A percentile compares a stretch with the other conserved stretches of the same genome.
These are phyloP conservation scores for Tothia fuscella DNA, from an alignment of 2,329 filamentous ascomycete genomes.

Conservation along the genomic window DNA sequence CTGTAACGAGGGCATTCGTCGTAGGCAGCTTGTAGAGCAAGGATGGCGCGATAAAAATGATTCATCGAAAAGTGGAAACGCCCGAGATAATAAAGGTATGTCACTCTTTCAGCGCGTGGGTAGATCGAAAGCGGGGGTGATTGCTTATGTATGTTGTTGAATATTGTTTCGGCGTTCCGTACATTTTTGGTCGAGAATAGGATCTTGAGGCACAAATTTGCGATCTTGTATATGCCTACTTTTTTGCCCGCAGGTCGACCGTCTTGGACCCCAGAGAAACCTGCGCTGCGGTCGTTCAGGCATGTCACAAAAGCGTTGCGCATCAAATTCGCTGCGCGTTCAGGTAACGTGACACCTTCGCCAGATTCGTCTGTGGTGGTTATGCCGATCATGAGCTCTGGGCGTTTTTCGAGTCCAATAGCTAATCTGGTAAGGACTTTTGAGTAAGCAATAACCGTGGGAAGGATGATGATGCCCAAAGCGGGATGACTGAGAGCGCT, in stretches of 20 bases:
- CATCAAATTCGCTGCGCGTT: constrained; percentile 78
- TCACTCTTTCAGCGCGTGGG: constrained; percentile 75
- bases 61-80: constrained; percentile 79
- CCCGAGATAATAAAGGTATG: constrained; percentile 88
- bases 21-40: constrained; percentile 69
- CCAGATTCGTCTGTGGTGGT: constrained; percentile 43
- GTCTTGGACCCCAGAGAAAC: constrained; percentile 41
- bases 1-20: constrained; percentile 49
- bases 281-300: constrained; percentile 64
- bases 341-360: constrained; percentile 66
- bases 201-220: constrained; percentile 79
- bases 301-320: constrained; percentile 87
- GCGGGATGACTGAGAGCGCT: constrained; percentile 69
- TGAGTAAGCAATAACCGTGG: constrained; percentile 72
- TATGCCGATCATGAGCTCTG: constrained; percentile 57
- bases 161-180: constrained; percentile 74
- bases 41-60: constrained; percentile 66
- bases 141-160: constrained; percentile 73
- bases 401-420: constrained; percentile 69
- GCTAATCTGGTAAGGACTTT: constrained; percentile 71
- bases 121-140: constrained; percentile 73
- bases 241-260: constrained; percentile 72
- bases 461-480: constrained; percentile 69
- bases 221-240: constrained; percentile 79
- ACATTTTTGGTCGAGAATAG: constrained; percentile 81